phyloP scores from a whole-genome alignment of 2,329 filamentous ascomycete genomes.

The Aspergillus texensis region DNA sequence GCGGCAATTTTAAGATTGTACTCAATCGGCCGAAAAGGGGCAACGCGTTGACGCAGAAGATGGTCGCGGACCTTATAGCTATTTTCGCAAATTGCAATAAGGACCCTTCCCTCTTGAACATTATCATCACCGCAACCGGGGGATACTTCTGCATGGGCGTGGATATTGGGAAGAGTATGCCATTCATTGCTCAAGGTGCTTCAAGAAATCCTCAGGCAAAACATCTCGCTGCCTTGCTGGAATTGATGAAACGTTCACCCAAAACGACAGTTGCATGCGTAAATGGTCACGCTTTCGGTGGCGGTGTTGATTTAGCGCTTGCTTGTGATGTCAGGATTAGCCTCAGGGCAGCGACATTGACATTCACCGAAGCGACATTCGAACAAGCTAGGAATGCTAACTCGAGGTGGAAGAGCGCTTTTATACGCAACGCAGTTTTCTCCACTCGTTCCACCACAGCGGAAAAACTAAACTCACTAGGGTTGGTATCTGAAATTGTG shows the following conservation, averaged over 20 bases:
- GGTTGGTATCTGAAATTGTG: conserved; percentile 2
- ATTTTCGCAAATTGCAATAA: conserved; percentile 5
- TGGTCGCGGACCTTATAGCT: conserved; percentile 23
- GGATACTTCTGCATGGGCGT: conserved; percentile 12
- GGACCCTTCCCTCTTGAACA: background rate
- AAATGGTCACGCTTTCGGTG: conserved; percentile 10
- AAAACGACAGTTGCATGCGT: conserved; percentile 6
- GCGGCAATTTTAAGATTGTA: conserved; percentile 33
- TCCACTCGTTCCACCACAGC: conserved; percentile 5
- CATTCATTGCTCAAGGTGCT: background rate
- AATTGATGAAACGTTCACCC: background rate
- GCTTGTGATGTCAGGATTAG: conserved; percentile 4
- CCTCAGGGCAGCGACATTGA: conserved; percentile 5
- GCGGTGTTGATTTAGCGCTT: conserved; percentile 5
- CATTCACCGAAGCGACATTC: conserved; percentile 3
- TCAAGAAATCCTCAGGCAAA: background rate
- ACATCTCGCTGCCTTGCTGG: background rate
- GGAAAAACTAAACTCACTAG: conserved; percentile 1
- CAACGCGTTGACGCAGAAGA: conserved; percentile 39
- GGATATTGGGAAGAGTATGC: background rate
- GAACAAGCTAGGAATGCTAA: background rate
- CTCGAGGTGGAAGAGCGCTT: background rate
- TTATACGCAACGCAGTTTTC: background rate
- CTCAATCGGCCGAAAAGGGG: conserved; percentile 44
- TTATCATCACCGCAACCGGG: conserved; percentile 4